Percentiles rank a stretch among this genome's conserved stretches.
Conservation (phyloP, 805 yeast species). For the Candida tibetensis region DNA sequence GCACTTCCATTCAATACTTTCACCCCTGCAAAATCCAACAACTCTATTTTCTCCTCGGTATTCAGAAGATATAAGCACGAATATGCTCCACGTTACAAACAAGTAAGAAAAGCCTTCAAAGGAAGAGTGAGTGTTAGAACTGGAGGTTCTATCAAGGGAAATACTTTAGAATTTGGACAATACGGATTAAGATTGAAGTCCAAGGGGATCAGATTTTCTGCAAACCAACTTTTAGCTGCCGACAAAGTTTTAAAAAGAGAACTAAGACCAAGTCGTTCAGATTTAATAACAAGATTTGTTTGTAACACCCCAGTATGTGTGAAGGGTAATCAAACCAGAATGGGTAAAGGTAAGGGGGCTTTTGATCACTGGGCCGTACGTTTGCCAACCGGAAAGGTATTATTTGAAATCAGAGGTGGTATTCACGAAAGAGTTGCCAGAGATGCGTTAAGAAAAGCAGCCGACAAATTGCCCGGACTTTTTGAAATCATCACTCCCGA, state of each 20-base stretch:
- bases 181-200: conserved; percentile 84
- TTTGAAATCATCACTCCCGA: conserved; percentile 76
- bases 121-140: conserved; percentile 93
- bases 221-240: conserved; percentile 87
- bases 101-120: conserved; percentile 75
- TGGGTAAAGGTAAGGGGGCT: conserved; percentile 99
- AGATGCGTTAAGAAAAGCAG: conserved; percentile 87
- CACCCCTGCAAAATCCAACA: background rate
- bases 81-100: conserved; percentile 72
- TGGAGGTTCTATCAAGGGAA: conserved; percentile 92
- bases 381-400: conserved; percentile 91
- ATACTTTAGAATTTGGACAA: conserved; percentile 73
- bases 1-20: background rate
- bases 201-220: conserved; percentile 84
- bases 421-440: conserved; percentile 88
- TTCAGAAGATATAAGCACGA: conserved; percentile 57
- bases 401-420: conserved; percentile 78
- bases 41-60: background rate
- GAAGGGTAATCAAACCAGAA: conserved; percentile 98
- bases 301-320: conserved; percentile 89
- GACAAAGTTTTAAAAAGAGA: conserved; percentile 82
- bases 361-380: conserved; percentile 97
- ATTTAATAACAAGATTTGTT: conserved; percentile 73
- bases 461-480: conserved; percentile 87
- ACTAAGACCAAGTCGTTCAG: conserved; percentile 74